Evolutionary conservation across 305 asterid genomes (phyloP).

Genomic region (Solanum hybrid): DNA sequence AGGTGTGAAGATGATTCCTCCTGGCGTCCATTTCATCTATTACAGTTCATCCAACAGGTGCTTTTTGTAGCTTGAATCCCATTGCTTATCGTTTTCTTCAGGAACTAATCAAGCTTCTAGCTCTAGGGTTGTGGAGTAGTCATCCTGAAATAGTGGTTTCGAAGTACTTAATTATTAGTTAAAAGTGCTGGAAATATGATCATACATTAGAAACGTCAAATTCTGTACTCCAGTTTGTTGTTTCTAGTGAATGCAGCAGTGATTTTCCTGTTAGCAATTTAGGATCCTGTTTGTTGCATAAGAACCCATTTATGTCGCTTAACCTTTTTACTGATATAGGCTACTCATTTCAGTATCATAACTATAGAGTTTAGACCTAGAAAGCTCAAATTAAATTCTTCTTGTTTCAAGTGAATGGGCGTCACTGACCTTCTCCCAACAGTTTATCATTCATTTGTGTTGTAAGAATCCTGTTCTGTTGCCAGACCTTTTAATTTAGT

Average conservation of each 20-base stretch:
- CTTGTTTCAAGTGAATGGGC: neutral
- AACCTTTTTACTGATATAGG: neutral
- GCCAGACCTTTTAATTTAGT: neutral
- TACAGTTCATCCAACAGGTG: slow-evolving; percentile 72
- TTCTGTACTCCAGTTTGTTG: neutral
- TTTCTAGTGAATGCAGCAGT: neutral
- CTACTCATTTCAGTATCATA: neutral
- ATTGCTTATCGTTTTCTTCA: neutral
- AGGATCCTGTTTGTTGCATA: neutral
- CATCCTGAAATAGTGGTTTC: neutral
- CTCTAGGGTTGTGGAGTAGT: neutral
- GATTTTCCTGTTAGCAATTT: neutral
- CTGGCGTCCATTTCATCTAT: slow-evolving; percentile 74
- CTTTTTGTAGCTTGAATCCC: neutral
- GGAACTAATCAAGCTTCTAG: neutral
- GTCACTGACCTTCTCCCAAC: neutral
- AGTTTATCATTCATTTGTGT: neutral
- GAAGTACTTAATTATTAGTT: neutral
- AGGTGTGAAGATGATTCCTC: slow-evolving; percentile 94
- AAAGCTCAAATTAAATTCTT: neutral
- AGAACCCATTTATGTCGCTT: neutral
- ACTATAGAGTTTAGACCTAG: neutral
- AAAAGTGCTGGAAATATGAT: neutral
- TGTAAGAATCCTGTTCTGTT: neutral
- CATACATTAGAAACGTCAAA: neutral